A percentile compares a stretch with the other conserved stretches of the same genome.
Evolutionary conservation across 257 asterid species (phyloP).

Genomic region (Ophiorrhiza pumila): DNA sequence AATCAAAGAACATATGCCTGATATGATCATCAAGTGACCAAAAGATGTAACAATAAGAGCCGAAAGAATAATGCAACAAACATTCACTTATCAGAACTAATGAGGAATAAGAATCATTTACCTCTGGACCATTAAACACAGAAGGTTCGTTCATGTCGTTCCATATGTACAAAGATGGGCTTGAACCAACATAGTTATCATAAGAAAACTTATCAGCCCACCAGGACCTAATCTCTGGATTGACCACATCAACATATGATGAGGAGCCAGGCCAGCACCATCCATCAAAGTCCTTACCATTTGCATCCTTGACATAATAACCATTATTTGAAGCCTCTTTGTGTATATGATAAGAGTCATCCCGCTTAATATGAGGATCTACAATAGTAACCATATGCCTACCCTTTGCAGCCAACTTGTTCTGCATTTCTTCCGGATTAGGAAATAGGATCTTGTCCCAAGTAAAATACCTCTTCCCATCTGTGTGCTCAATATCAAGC

Average conservation of each 20-base stretch:
- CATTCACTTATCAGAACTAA: background rate
- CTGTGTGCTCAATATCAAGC: conserved; percentile 98
- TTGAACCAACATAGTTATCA: conserved; percentile 73
- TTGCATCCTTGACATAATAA: conserved; percentile 78
- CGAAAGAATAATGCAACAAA: background rate
- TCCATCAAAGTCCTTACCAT: conserved; percentile 90
- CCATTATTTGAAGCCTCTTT: conserved; percentile 89
- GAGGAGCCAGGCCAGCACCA: conserved; percentile 99
- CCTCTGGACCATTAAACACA: conserved; percentile 99
- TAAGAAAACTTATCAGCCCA: conserved; percentile 82
- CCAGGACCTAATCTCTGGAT: conserved; percentile 95
- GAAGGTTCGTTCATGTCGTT: conserved; percentile 99
- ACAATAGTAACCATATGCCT: conserved; percentile 96
- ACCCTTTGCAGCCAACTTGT: conserved; percentile 83
- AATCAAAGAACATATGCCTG: background rate
- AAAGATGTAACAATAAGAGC: background rate
- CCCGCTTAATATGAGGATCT: conserved; percentile 97
- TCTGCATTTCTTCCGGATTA: conserved; percentile 93
- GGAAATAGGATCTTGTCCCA: conserved; percentile 88
- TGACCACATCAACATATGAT: conserved; percentile 75
- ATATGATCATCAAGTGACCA: background rate
- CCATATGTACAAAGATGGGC: conserved; percentile 85
- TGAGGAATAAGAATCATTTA: conserved; percentile 25
- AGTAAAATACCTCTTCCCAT: conserved; percentile 91
- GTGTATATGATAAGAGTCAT: conserved; percentile 74